phyloP scores from a whole-genome alignment of 371 early-diverging fungal species.

The Batrachochytrium dendrobatidis region DNA sequence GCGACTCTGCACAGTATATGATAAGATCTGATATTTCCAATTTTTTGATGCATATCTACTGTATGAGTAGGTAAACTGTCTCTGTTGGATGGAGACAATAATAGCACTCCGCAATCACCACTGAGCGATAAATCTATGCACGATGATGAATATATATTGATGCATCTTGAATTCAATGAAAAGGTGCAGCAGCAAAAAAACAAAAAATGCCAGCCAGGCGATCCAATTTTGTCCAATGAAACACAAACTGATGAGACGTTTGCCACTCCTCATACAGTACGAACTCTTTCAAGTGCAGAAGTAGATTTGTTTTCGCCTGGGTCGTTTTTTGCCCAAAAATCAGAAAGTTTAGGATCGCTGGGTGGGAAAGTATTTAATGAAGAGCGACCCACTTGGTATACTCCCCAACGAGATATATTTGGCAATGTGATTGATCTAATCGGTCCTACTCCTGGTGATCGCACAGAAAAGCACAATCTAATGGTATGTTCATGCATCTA shows the following conservation, averaged over 20 bases:
- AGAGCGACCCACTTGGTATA: slow-evolving; percentile 4
- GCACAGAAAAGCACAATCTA: background rate
- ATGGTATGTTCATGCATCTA: too few relatives aligned
- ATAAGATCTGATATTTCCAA: too few relatives aligned
- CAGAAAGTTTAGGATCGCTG: slow-evolving; percentile 4
- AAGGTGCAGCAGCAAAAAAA: background rate
- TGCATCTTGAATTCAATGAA: background rate
- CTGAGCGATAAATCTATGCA: slow-evolving; percentile 5
- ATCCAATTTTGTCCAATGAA: too few relatives aligned
- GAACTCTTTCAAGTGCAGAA: background rate
- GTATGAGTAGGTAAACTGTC: background rate
- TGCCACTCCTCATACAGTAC: background rate
- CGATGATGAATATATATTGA: background rate
- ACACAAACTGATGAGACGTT: too few relatives aligned
- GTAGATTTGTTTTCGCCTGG: background rate
- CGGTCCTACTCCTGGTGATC: background rate
- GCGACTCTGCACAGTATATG: too few relatives aligned
- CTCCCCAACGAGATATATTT: background rate
- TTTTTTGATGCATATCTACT: too few relatives aligned
- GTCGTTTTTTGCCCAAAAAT: slow-evolving; percentile 2
- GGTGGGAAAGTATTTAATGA: background rate
- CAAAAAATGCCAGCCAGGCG: too few relatives aligned
- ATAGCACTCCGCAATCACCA: background rate
- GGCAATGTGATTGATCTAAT: background rate
- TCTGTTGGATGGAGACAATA: background rate